Evolutionary conservation across 768 basidiomycete species (phyloP), one percentile per base, ranked within the genome.

Genomic region (Xerocomus brunneocitrinus): DNA sequence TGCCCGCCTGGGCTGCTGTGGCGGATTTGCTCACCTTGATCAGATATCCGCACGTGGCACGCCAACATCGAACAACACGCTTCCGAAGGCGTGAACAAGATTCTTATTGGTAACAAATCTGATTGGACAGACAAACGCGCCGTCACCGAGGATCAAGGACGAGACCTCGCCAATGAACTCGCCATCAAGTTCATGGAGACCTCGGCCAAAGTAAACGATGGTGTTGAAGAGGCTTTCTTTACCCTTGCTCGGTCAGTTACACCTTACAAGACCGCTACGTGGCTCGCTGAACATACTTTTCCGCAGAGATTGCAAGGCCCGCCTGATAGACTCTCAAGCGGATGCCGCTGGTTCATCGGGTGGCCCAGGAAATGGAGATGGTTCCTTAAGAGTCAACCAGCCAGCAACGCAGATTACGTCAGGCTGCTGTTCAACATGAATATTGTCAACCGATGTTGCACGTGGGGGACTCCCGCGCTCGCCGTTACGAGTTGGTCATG

Each of bases 41-140:
- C 65, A 98, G 95, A 98, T 76, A 95, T 98, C 71, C 91, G 94
- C 60, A 95, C 92, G 60, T 98, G 97, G 97, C 91, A 98, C 72
- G 74, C 87, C 34, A 98, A 98, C 70, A 94, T 98, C 60, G 97
- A 98, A 73, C 95, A 98, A 68, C 95, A 98, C 68, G 97, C 97
- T 35, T 97, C 95, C 1, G 93, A 98, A 60, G 94, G 93, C 35
- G 97, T 98, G 59, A 98, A 98, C 84, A 98, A 98, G 83, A 91
- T 99, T 56, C 84, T 98, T 49, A 91, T 98, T 60, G 97, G 97
- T 36, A 99, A 99, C 78, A 99, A 99, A 73, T 98, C 90, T 41
- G 97, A 99, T 71, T 97, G 95, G 93, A 84, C 86, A 52, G 95
- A 98, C 73, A 98, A 97, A 76, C 84, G 88, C 59, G 88, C 85